phyloP scores from a whole-genome alignment of 2,329 filamentous ascomycete genomes.

The Calycina herbarum region DNA sequence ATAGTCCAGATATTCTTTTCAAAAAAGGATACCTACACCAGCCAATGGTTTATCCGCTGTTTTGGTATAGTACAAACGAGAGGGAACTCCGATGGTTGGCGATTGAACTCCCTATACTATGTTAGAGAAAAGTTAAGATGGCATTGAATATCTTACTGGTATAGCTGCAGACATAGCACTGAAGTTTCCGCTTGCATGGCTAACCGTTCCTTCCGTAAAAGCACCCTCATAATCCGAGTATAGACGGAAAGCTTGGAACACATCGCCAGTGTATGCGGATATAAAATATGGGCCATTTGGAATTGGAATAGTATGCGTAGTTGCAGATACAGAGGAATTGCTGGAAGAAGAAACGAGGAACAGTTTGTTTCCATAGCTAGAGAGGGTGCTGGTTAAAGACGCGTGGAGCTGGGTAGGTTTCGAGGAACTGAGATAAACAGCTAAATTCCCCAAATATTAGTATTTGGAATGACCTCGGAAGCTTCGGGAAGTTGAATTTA shows the following conservation, averaged over 20 bases:
- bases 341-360: conserved; percentile 25
- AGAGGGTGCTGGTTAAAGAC: conserved; percentile 11
- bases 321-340: conserved; percentile 15
- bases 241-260: conserved; percentile 50
- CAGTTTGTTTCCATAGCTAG: conserved; percentile 26
- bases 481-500: background rate
- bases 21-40: conserved; percentile 51
- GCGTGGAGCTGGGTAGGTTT: conserved; percentile 2
- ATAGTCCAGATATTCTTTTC: background rate
- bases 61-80: conserved; percentile 57
- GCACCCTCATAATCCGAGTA: conserved; percentile 51
- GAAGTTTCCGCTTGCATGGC: conserved; percentile 41
- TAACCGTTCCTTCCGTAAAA: conserved; percentile 48
- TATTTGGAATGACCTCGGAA: background rate
- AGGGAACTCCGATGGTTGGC: conserved; percentile 55
- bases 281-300: conserved; percentile 53
- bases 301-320: conserved; percentile 28
- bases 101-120: conserved; percentile 39
- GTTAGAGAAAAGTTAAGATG: background rate
- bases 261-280: conserved; percentile 42
- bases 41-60: conserved; percentile 55
- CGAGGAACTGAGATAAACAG: conserved; percentile 22
- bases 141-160: background rate
- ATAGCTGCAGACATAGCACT: conserved; percentile 45
- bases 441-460: conserved; percentile 14